phyloP scores from a whole-genome alignment of 2,329 filamentous ascomycete genomes.

The Paecilomyces dactylethromorphus region DNA sequence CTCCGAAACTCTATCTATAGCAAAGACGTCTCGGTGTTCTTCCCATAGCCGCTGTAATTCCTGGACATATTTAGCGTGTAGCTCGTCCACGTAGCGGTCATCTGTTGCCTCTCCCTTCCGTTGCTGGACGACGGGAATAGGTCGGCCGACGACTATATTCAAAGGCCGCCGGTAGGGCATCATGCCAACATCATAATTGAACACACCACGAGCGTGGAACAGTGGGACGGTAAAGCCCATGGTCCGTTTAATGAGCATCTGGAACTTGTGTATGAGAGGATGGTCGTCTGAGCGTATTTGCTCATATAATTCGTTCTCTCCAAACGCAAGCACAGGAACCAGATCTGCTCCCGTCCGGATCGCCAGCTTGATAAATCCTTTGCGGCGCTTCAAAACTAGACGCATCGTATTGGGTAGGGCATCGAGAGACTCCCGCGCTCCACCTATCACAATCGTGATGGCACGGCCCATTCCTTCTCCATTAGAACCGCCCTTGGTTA shows the following conservation, averaged over 20 bases:
- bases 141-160: slow-evolving; percentile 81
- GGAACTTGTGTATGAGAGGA: slow-evolving; percentile 70
- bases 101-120: slow-evolving; percentile 56
- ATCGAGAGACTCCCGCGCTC: slow-evolving; percentile 85
- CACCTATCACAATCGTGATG: slow-evolving; percentile 92
- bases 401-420: slow-evolving; percentile 71
- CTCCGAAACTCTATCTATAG: slow-evolving; percentile 35
- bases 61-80: slow-evolving; percentile 71
- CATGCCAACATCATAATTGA: slow-evolving; percentile 95
- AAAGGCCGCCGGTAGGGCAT: slow-evolving; percentile 87
- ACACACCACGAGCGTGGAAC: slow-evolving; percentile 83
- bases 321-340: slow-evolving; percentile 86
- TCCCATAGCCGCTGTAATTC: slow-evolving; percentile 46
- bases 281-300: slow-evolving; percentile 73
- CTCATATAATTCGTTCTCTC: slow-evolving; percentile 94
- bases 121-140: slow-evolving; percentile 62
- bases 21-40: slow-evolving; percentile 41
- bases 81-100: slow-evolving; percentile 67
- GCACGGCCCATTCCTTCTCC: slow-evolving; percentile 84
- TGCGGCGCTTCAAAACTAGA: slow-evolving; percentile 74
- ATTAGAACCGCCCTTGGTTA: slow-evolving; percentile 71
- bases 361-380: slow-evolving; percentile 91
- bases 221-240: slow-evolving; percentile 91
- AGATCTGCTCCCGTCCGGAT: slow-evolving; percentile 88
- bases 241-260: slow-evolving; percentile 75